Percentiles rank a stretch among this genome's conserved stretches.
These are phyloP conservation scores for Daldinia sp. DNA, from an alignment of 2,329 filamentous ascomycete species.

Conservation along the genomic window DNA sequence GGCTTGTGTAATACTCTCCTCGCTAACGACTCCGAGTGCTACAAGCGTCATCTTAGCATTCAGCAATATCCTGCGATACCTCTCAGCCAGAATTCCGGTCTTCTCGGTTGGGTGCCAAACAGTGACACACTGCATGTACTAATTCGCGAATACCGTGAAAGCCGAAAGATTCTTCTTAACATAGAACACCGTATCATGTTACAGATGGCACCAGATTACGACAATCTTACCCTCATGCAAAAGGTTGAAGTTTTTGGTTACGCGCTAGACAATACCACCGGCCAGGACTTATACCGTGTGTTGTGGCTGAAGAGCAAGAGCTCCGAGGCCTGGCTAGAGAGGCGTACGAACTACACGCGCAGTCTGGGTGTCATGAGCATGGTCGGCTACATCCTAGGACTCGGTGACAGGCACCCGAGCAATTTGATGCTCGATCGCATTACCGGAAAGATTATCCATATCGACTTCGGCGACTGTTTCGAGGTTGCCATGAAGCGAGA, in stretches of 20 bases:
- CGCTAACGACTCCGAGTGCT: constrained; percentile 91
- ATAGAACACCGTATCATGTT: constrained; percentile 99
- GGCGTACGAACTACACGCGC: constrained; percentile 97
- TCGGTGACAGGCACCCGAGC: constrained; percentile 95
- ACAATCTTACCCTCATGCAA: constrained; percentile 98
- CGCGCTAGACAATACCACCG: constrained; percentile 97
- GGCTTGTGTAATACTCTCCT: constrained; percentile 96
- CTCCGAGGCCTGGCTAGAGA: constrained; percentile 96
- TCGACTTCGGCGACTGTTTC: constrained; percentile 99
- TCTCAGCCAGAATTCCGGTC: constrained; percentile 92
- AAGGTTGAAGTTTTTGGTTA: constrained; percentile 99
- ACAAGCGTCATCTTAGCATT: constrained; percentile 96
- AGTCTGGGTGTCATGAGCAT: constrained; percentile 99
- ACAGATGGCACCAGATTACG: constrained; percentile 99
- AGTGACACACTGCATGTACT: constrained; percentile 96
- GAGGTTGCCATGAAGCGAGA: constrained; percentile 99
- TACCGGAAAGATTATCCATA: constrained; percentile 97
- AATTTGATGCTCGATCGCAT: constrained; percentile 97
- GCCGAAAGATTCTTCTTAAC: constrained; percentile 95
- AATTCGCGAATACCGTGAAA: constrained; percentile 97
- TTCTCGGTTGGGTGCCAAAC: constrained; percentile 96
- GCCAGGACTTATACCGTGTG: constrained; percentile 96
- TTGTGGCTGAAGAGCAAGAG: constrained; percentile 99
- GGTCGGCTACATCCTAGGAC: constrained; percentile 98
- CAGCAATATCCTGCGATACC: constrained; percentile 97